Percentiles rank a stretch among this genome's conserved stretches.
Evolutionary conservation across 345 rosid genomes (phyloP).

Genomic region (Eucalyptus pauciflora): DNA sequence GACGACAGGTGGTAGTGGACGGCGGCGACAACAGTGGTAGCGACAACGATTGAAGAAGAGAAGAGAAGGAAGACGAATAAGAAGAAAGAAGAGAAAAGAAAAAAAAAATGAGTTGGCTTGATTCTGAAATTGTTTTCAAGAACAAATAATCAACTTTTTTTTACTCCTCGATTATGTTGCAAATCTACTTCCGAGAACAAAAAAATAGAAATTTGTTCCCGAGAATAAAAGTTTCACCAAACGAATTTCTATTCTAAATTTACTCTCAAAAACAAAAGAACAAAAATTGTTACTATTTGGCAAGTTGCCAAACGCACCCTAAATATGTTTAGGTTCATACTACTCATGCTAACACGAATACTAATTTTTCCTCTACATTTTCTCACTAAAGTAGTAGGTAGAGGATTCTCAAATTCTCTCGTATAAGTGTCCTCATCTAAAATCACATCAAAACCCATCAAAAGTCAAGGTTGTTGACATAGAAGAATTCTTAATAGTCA

Average conservation of each 20-base stretch:
- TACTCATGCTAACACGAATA: background rate
- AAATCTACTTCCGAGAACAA: accelerated
- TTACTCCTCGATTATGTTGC: accelerated
- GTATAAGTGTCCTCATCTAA: background rate
- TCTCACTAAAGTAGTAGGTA: background rate
- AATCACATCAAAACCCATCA: background rate
- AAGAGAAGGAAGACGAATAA: too few species aligned
- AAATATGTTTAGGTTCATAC: background rate
- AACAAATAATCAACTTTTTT: too few species aligned
- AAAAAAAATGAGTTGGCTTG: too few species aligned
- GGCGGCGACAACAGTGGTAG: accelerated
- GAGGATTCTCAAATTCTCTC: background rate
- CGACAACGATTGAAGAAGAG: too few species aligned
- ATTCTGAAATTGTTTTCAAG: too few species aligned
- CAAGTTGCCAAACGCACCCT: too few species aligned
- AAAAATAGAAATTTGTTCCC: accelerated
- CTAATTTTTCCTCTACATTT: background rate
- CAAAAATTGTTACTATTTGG: too few species aligned
- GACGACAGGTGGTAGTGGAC: accelerated
- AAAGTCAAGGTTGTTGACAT: background rate
- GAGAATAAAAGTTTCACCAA: accelerated
- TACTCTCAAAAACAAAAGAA: accelerated
- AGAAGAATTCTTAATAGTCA: background rate
- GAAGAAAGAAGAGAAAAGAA: too few species aligned
- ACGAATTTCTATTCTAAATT: too few species aligned